Percentiles rank a stretch among this genome's conserved stretches.
Evolutionary conservation across 768 basidiomycete species (phyloP).

Genomic region (Rhodotorula kratochvilovae): DNA sequence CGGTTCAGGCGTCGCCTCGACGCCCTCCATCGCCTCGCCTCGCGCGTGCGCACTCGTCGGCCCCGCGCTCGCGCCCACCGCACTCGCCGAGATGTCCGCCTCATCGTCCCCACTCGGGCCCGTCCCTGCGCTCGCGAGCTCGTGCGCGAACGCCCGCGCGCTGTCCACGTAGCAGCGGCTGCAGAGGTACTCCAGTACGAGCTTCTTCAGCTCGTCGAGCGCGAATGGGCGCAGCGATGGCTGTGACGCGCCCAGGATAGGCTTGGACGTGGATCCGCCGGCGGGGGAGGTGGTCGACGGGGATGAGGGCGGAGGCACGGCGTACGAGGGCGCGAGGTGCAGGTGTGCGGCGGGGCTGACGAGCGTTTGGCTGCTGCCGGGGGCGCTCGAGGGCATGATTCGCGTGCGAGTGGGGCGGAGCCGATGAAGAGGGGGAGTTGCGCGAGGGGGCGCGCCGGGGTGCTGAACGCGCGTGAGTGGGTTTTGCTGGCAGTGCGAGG

Average conservation of each 20-base stretch:
- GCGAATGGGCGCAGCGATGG: background rate
- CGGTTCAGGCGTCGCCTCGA: constrained; percentile 29
- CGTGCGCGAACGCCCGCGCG: constrained; percentile 31
- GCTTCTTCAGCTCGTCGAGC: constrained; percentile 9
- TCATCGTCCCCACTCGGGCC: background rate
- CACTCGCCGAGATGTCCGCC: background rate
- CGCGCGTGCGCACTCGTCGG: no score
- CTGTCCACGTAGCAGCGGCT: constrained; percentile 13
- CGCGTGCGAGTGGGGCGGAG: background rate
- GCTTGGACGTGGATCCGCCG: background rate
- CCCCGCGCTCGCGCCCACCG: background rate
- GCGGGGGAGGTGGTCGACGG: background rate
- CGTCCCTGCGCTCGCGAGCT: background rate
- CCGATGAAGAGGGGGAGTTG: background rate
- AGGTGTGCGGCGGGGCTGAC: background rate
- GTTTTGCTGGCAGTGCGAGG: no score
- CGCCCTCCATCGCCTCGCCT: constrained; percentile 30
- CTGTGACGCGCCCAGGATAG: no score
- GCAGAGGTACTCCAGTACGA: constrained; percentile 36
- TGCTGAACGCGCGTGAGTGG: no score
- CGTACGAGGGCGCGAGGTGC: constrained; percentile 9
- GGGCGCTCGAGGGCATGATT: background rate
- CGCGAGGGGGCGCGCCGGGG: no score
- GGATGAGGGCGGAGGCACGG: background rate
- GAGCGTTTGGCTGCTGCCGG: background rate